Evolutionary conservation across 768 basidiomycete species (phyloP).

Genomic region (Naganishia vaughanmartiniae): DNA sequence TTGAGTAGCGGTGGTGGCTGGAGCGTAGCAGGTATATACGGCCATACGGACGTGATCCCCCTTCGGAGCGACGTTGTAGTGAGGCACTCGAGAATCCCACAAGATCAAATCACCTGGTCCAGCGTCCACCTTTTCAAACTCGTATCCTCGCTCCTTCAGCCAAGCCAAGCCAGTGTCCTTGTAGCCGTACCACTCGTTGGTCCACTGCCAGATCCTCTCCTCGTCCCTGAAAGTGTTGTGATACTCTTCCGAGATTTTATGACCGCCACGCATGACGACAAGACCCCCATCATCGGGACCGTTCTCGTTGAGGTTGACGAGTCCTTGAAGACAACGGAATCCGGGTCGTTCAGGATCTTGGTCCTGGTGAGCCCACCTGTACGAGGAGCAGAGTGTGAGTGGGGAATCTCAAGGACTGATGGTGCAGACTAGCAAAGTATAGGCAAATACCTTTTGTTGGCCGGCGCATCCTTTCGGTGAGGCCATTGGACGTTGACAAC

Average conservation of each 20-base stretch:
- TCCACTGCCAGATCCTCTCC: slow-evolving; percentile 18
- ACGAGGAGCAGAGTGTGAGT: too few species aligned
- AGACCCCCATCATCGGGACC: slow-evolving; percentile 54
- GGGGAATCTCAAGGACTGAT: too few species aligned
- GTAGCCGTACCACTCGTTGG: slow-evolving; percentile 36
- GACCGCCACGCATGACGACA: slow-evolving; percentile 50
- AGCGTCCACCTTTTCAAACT: slow-evolving; percentile 48
- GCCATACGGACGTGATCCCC: slow-evolving; percentile 41
- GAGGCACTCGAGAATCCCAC: slow-evolving; percentile 48
- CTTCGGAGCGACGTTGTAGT: slow-evolving; percentile 46
- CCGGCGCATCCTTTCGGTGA: slow-evolving; percentile 5
- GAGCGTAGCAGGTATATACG: slow-evolving; percentile 42
- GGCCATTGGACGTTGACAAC: slow-evolving; percentile 10
- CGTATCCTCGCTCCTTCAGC: slow-evolving; percentile 52
- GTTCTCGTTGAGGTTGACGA: slow-evolving; percentile 43
- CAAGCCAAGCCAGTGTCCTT: slow-evolving; percentile 44
- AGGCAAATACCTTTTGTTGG: slow-evolving; percentile 10
- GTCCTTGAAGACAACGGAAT: slow-evolving; percentile 24
- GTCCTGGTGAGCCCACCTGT: too few species aligned
- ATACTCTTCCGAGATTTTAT: slow-evolving; percentile 47
- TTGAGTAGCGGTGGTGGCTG: slow-evolving; percentile 34
- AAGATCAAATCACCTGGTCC: slow-evolving; percentile 50
- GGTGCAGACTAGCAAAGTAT: too few species aligned
- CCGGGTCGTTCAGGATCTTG: slow-evolving; percentile 23
- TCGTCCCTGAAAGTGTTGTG: slow-evolving; percentile 45